Conservation (phyloP, 1,284 basidiomycete genomes). For the Acaromyces ingoldii region DNA sequence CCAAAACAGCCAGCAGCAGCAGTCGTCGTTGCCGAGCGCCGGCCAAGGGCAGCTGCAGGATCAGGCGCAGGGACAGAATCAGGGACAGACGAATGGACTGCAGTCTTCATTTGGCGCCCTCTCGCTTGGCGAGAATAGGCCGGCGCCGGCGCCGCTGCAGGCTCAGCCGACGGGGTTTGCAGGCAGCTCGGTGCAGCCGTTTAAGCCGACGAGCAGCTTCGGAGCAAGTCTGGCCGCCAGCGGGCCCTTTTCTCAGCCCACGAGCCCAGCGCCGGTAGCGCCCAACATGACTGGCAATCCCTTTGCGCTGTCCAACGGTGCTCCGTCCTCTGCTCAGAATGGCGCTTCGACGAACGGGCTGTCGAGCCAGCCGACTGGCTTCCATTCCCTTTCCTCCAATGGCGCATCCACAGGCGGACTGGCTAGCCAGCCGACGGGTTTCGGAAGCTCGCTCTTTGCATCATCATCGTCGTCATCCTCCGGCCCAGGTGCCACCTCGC, state of each 20-base stretch:
- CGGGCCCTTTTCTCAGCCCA: slow-evolving; percentile 7
- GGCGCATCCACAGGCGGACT: slow-evolving; percentile 8
- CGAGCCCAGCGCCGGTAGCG: slow-evolving; percentile 8
- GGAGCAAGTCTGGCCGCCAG: slow-evolving; percentile 24
- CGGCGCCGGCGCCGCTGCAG: slow-evolving; percentile 14
- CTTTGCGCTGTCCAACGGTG: too few relatives aligned
- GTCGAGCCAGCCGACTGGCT: slow-evolving; percentile 2
- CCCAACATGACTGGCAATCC: slow-evolving; percentile 33
- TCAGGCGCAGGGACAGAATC: too few relatives aligned
- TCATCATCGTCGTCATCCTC: neutral
- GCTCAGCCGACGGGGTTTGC: slow-evolving; percentile 38
- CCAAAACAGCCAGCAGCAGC: neutral
- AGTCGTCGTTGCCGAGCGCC: too few relatives aligned
- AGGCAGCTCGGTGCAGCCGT: slow-evolving; percentile 23
- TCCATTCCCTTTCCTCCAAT: slow-evolving; percentile 14
- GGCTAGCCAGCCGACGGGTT: slow-evolving; percentile 8
- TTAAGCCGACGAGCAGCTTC: slow-evolving; percentile 36
- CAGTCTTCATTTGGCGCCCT: slow-evolving; percentile 19
- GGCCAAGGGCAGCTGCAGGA: too few relatives aligned
- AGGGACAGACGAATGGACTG: slow-evolving; percentile 12
- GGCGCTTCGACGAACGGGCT: too few relatives aligned
- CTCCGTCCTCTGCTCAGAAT: too few relatives aligned
- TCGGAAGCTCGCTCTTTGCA: neutral
- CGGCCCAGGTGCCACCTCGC: neutral
- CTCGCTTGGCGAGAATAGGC: slow-evolving; percentile 15